Evolutionary conservation across 1,139 yeast genomes (phyloP).

Genomic region (Zygoascus meyerae): DNA sequence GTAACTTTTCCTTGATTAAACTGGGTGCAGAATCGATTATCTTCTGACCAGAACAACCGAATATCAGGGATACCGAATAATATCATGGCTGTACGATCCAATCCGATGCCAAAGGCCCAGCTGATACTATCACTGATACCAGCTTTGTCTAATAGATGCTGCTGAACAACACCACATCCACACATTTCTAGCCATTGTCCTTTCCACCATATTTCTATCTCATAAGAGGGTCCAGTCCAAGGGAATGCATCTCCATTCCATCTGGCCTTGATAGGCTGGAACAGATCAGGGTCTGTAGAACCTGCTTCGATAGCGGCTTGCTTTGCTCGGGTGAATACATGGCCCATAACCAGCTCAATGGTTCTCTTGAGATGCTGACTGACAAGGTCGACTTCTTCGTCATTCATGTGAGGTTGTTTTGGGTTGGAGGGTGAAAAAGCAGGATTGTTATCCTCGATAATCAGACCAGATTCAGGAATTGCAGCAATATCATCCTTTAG

Average conservation of each 20-base stretch:
- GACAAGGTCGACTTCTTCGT: conserved; percentile 60
- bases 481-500: conserved; percentile 54
- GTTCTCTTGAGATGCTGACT: conserved; percentile 80
- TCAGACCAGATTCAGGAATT: conserved; percentile 61
- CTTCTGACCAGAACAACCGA: conserved; percentile 85
- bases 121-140: conserved; percentile 63
- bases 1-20: conserved; percentile 60
- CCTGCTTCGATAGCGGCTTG: conserved; percentile 65
- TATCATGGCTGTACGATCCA: conserved; percentile 94
- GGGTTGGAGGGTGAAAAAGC: conserved; percentile 61
- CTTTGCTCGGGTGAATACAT: conserved; percentile 73
- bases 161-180: conserved; percentile 90
- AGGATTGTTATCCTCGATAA: conserved; percentile 67
- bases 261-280: conserved; percentile 75
- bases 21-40: conserved; percentile 70
- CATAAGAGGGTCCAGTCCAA: conserved; percentile 99
- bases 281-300: conserved; percentile 52
- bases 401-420: conserved; percentile 70
- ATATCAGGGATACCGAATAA: conserved; percentile 94
- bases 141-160: conserved; percentile 68
- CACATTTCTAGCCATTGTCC: conserved; percentile 98
- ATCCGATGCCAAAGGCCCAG: conserved; percentile 98
- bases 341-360: conserved; percentile 72
- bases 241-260: conserved; percentile 98
- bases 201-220: conserved; percentile 98